Evolutionary conservation across 2,329 filamentous ascomycete genomes (phyloP).

Genomic region (Hypoxylon sp.): DNA sequence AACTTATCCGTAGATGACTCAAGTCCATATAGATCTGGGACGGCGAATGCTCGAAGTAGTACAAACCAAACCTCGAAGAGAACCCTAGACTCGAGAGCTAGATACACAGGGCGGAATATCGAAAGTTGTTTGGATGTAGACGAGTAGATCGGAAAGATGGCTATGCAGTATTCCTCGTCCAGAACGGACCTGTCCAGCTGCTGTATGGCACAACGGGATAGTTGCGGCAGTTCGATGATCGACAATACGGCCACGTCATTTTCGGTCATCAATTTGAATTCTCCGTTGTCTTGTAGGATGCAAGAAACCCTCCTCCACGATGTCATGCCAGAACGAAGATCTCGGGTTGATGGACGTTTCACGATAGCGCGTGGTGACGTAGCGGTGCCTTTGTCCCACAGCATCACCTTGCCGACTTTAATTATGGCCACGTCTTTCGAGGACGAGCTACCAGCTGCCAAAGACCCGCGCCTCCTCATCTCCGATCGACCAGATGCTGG

Average conservation of each 20-base stretch:
- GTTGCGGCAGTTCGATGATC: conserved; percentile 87
- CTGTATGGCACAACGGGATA: conserved; percentile 92
- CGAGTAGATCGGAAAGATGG: conserved; percentile 94
- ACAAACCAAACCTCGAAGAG: conserved; percentile 99
- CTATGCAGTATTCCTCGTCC: conserved; percentile 93
- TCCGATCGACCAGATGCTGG: conserved; percentile 60
- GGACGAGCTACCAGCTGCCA: conserved; percentile 53
- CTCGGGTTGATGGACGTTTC: conserved; percentile 70
- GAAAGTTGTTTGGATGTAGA: conserved; percentile 79
- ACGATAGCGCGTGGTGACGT: conserved; percentile 69
- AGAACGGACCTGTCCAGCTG: conserved; percentile 90
- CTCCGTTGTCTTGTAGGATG: conserved; percentile 93
- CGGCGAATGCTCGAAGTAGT: conserved; percentile 88
- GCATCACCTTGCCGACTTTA: conserved; percentile 91
- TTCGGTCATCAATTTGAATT: conserved; percentile 91
- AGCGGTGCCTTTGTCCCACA: conserved; percentile 86
- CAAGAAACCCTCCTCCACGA: conserved; percentile 92
- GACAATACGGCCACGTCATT: conserved; percentile 85
- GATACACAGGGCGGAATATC: conserved; percentile 87
- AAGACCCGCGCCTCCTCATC: conserved; percentile 61
- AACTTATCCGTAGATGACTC: conserved; percentile 62
- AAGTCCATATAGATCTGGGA: conserved; percentile 88
- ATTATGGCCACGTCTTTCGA: conserved; percentile 85
- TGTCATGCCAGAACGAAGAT: conserved; percentile 66
- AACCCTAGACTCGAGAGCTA: conserved; percentile 87